These are phyloP conservation scores for Solanum infundibuliforme DNA, from an alignment of 257 asterid species.

Conservation along the genomic window DNA sequence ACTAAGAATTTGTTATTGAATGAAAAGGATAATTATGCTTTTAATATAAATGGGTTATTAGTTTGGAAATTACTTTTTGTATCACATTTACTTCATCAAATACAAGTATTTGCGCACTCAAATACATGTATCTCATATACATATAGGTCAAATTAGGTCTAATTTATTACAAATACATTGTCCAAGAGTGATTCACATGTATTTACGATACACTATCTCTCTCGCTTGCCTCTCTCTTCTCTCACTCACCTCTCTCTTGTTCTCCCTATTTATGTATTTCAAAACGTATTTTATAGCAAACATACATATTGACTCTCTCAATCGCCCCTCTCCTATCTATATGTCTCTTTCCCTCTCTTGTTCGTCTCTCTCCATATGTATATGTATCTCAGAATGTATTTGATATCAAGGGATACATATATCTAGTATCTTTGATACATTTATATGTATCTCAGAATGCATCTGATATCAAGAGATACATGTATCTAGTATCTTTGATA, in stretches of 20 bases:
- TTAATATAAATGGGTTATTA: background rate
- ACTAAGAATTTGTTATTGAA: background rate
- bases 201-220: background rate
- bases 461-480: too few species aligned
- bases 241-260: too few species aligned
- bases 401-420: background rate
- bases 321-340: background rate
- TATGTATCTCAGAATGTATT: background rate
- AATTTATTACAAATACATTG: too few species aligned
- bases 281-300: too few species aligned
- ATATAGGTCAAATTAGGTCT: fast-evolving
- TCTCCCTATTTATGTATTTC: background rate
- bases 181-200: background rate
- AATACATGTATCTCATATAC: too few species aligned
- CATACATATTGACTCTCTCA: background rate
- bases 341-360: background rate
- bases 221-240: background rate
- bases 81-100: background rate
- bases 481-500: background rate
- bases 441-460: too few species aligned
- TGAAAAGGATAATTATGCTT: background rate
- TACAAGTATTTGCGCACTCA: too few species aligned
- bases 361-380: background rate
- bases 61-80: background rate
- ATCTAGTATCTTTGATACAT: background rate